Percentiles rank a stretch among this genome's conserved stretches.
Evolutionary conservation across 805 yeast species (phyloP).

Genomic region (Lipomyces kockii): DNA sequence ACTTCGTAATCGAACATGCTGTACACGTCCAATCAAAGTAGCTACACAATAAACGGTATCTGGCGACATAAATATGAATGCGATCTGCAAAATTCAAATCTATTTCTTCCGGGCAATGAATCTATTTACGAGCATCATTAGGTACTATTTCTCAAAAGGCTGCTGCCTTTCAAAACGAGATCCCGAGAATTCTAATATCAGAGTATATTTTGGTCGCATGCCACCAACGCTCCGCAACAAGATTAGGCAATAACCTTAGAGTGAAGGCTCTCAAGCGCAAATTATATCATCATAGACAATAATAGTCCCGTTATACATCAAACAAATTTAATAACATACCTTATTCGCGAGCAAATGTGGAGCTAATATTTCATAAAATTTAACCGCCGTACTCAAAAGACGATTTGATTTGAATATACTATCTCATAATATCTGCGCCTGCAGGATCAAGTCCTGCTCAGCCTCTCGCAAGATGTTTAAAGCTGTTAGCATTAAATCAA

Average conservation of each 20-base stretch:
- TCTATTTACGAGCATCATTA: neutral
- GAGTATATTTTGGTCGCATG: conserved; percentile 46
- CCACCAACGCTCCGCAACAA: conserved; percentile 47
- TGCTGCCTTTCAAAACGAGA: neutral
- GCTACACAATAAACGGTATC: too few species aligned
- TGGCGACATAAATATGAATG: neutral
- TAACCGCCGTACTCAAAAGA: too few species aligned
- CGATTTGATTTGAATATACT: too few species aligned
- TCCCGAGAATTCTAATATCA: conserved; percentile 11
- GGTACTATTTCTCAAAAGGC: neutral
- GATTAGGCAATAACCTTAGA: conserved; percentile 57
- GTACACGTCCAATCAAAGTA: too few species aligned
- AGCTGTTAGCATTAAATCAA: neutral
- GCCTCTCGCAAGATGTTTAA: neutral
- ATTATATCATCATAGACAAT: conserved; percentile 55
- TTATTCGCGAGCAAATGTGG: neutral
- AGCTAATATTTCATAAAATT: neutral
- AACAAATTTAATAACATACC: neutral
- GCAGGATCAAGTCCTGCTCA: neutral
- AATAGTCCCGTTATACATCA: neutral
- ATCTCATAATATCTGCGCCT: too few species aligned
- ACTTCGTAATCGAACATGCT: too few species aligned
- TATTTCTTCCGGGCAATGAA: neutral
- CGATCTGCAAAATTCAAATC: neutral
- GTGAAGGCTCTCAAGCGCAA: conserved; percentile 55